Base-by-base conservation (phyloP, 2,329 filamentous ascomycete species). In the Fusarium praegraminearum region DNA sequence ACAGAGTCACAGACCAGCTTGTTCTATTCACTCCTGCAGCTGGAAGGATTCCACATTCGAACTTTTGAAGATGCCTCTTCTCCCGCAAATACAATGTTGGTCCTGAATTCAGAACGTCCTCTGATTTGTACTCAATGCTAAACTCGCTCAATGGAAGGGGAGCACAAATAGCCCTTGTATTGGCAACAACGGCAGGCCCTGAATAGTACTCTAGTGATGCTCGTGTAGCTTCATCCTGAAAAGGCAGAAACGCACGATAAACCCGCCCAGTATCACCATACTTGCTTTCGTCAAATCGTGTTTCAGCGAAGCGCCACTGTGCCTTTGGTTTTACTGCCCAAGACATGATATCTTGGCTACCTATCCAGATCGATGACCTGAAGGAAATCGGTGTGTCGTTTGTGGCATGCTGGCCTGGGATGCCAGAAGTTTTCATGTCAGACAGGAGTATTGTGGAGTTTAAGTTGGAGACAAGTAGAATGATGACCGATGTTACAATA, bases 381-480 rank as follows among this genome's bases (percentile, higher is more conserved):
- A 30, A 30, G 28, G 28, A 30, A 30, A 30, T 30, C 2, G 1
- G 10, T 30, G 28, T 30, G 28, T 24, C 3, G 15, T 32, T 18
- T 16, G n/a, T 40, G 15, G n/a, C 16, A 11, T 15, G 16, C 13
- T 24, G 33, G 0, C 12, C 28, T 6, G 43, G 13, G 16, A 49
- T 28, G 2, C 20, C 26, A 7, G 11, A 22, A 7, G 24, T 44
- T 20, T 5, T 41, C 32, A 67, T 62, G 38, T 67, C 57, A 3
- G 47, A 57, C 5, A 67, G 62, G 1, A 67, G 52, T 12, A 57
- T 58, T 6, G 65, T 67, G 3, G 62, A 67, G n/a, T 33, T 62
- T 2, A 65, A 58, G 12, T 49, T 65, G 6, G 45, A 67, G 18
- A 32, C 10, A 0, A 61, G 24, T 4, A 49, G 18, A 33, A 67